Evolutionary conservation across 2,329 filamentous ascomycete genomes (phyloP).

Genomic region (Penicillium sp.): DNA sequence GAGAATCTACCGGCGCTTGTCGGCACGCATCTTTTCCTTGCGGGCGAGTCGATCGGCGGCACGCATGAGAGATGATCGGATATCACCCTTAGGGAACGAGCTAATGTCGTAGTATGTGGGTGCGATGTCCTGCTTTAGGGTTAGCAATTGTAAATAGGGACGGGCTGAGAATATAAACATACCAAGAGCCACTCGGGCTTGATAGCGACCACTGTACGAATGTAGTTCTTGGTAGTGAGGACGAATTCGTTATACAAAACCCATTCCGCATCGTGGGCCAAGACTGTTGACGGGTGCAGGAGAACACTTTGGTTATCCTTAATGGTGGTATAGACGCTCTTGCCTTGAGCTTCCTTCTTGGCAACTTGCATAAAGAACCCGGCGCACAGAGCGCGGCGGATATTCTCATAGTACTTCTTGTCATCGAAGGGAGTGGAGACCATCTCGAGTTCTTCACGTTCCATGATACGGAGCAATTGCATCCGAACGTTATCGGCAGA

Average conservation of each 20-base stretch:
- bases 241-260: constrained; percentile 99
- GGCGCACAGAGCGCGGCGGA: constrained; percentile 84
- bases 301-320: constrained; percentile 96
- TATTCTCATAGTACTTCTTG: constrained; percentile 98
- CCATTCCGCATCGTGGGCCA: constrained; percentile 91
- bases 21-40: constrained; percentile 55
- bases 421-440: constrained; percentile 88
- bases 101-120: constrained; percentile 88
- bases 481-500: constrained; percentile 92
- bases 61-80: constrained; percentile 68
- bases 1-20: constrained; percentile 37
- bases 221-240: constrained; percentile 96
- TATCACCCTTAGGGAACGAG: constrained; percentile 81
- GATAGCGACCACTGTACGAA: constrained; percentile 88
- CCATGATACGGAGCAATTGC: constrained; percentile 96
- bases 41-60: constrained; percentile 60
- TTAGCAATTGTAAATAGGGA: constrained; percentile 20
- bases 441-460: constrained; percentile 83
- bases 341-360: constrained; percentile 85
- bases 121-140: constrained; percentile 74
- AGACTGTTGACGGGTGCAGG: constrained; percentile 89
- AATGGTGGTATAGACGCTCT: constrained; percentile 84
- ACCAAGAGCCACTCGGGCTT: constrained; percentile 93
- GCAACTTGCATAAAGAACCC: constrained; percentile 99
- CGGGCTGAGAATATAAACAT: constrained; percentile 44